These are phyloP conservation scores for Triticum dicoccoides DNA, from an alignment of 176 grass and related monocot genomes.

Conservation along the genomic window DNA sequence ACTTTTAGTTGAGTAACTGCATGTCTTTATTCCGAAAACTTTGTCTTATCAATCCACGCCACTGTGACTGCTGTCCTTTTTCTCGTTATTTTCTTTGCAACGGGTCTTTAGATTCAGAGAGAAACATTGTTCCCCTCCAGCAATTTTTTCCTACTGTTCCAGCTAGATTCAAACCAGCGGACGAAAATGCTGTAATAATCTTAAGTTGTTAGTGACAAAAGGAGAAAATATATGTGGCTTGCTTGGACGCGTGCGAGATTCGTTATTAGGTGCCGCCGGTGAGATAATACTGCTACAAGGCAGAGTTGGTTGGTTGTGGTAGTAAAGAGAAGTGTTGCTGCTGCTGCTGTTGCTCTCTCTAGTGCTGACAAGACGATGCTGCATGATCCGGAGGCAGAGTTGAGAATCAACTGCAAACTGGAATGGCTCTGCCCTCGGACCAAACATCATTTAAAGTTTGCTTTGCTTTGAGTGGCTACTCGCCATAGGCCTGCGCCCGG, in stretches of 20 bases:
- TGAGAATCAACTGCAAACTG: neutral
- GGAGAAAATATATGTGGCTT: too few relatives aligned
- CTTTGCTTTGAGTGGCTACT: neutral
- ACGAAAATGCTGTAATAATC: too few relatives aligned
- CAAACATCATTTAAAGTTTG: constrained; percentile 3
- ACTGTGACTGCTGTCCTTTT: neutral
- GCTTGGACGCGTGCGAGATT: too few relatives aligned
- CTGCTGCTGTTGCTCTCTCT: too few relatives aligned
- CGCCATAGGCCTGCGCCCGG: neutral
- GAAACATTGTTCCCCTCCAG: too few relatives aligned
- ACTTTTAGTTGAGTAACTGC: constrained; percentile 4
- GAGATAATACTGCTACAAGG: neutral
- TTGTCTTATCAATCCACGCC: constrained; percentile 16
- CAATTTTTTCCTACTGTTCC: too few relatives aligned
- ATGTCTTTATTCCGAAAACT: neutral
- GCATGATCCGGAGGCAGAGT: constrained; percentile 1
- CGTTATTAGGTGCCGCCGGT: neutral
- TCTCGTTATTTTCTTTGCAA: neutral
- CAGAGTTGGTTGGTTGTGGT: neutral
- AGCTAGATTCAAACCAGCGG: too few relatives aligned
- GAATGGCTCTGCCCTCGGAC: neutral
- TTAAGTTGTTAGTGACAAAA: too few relatives aligned
- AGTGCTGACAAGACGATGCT: neutral
- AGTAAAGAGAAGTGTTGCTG: neutral
- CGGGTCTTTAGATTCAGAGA: too few relatives aligned